Conservation (phyloP, 495 filamentous ascomycete genomes). For the Saxophila tyrrhenica region DNA sequence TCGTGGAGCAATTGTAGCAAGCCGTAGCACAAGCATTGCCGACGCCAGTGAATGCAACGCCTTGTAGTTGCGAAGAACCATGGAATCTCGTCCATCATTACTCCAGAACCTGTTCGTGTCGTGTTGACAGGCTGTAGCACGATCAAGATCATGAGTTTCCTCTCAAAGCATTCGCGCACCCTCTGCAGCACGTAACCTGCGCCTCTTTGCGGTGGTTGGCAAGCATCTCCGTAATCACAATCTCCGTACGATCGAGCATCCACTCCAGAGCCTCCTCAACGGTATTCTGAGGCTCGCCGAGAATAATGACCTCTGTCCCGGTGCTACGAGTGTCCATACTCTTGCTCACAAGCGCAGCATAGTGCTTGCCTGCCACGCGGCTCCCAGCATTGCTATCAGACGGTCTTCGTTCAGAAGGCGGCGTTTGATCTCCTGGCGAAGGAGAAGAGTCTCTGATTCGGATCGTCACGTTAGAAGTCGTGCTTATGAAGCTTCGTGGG, state of each 20-base stretch:
- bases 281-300: neutral
- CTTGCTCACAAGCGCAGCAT: neutral
- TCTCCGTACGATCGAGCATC: neutral
- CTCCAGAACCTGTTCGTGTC: too few relatives aligned
- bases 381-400: neutral
- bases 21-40: neutral
- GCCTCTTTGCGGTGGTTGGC: neutral
- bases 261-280: neutral
- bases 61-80: too few relatives aligned
- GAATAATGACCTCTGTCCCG: neutral
- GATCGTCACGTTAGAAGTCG: neutral
- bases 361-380: neutral
- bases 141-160: neutral
- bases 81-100: too few relatives aligned
- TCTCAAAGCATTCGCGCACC: neutral
- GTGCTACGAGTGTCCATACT: neutral
- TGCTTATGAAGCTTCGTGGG: neutral
- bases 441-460: neutral
- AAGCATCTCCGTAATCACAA: neutral
- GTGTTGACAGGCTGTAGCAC: too few relatives aligned
- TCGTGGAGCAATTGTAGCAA: neutral
- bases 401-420: neutral
- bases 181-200: neutral
- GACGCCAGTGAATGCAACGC: neutral
- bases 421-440: neutral